Conservation (phyloP, 2,329 filamentous ascomycete species). For the Exophiala mesophila region DNA sequence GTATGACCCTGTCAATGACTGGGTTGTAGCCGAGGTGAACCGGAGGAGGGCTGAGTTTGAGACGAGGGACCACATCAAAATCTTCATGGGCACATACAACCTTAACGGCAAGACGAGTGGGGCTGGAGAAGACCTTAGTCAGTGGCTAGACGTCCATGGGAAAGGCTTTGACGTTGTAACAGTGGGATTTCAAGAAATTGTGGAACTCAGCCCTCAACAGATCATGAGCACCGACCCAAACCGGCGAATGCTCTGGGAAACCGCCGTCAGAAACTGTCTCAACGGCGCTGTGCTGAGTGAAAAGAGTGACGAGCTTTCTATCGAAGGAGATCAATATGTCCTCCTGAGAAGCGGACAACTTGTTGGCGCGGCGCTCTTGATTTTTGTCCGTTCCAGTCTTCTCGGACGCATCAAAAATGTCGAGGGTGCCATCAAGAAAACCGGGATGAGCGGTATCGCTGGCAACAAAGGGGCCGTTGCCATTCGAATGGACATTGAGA, state of each 20-base stretch:
- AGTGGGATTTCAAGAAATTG: constrained; percentile 95
- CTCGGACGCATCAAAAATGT: constrained; percentile 89
- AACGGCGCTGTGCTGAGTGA: constrained; percentile 61
- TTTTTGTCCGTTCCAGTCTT: constrained; percentile 78
- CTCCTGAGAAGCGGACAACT: constrained; percentile 86
- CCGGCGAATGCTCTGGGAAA: constrained; percentile 80
- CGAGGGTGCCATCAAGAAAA: constrained; percentile 87
- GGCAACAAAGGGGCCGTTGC: constrained; percentile 98
- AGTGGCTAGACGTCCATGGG: constrained; percentile 69
- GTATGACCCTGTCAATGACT: constrained; percentile 92
- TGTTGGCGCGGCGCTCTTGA: constrained; percentile 84
- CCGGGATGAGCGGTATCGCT: constrained; percentile 90
- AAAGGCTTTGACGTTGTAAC: constrained; percentile 80
- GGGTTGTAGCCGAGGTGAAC: constrained; percentile 69
- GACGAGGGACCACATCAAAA: constrained; percentile 65
- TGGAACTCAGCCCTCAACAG: constrained; percentile 94
- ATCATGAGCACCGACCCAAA: constrained; percentile 98
- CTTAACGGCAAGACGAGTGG: constrained; percentile 82
- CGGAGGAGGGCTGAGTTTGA: constrained; percentile 67
- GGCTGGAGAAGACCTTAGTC: constrained; percentile 70
- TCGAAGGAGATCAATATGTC: constrained; percentile 74
- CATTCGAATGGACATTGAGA: constrained; percentile 90
- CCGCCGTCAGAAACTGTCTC: constrained; percentile 69
- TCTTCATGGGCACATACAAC: constrained; percentile 90
- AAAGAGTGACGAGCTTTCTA: constrained; percentile 29